Evolutionary conservation across 441 rosid genomes (phyloP).

Genomic region (Geranium incanum): DNA sequence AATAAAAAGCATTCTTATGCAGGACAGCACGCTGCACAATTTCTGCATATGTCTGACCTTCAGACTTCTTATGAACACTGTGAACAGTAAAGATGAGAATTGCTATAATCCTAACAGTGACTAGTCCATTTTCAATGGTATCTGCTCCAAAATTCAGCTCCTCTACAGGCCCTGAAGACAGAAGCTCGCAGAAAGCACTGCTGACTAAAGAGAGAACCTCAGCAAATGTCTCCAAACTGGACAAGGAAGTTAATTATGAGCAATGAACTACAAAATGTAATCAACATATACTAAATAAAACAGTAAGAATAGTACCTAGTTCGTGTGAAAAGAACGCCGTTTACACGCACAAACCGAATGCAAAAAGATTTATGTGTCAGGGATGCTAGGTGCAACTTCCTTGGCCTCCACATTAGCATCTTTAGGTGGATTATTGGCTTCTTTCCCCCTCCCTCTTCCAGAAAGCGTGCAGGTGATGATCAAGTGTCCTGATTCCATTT

Average conservation of each 20-base stretch:
- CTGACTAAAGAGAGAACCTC: constrained; percentile 44
- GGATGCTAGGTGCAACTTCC: constrained; percentile 38
- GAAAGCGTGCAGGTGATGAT: constrained; percentile 28
- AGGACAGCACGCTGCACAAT: constrained; percentile 80
- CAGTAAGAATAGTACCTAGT: constrained; percentile 48
- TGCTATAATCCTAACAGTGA: constrained; percentile 59
- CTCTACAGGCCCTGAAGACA: constrained; percentile 60
- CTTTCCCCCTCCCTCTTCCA: constrained; percentile 62
- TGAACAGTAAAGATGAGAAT: constrained; percentile 66
- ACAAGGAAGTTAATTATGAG: constrained; percentile 18
- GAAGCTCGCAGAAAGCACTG: constrained; percentile 51
- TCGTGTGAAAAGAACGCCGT: constrained; percentile 82
- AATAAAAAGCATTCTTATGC: constrained; percentile 75
- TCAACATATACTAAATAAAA: too few relatives aligned
- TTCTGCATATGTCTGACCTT: constrained; percentile 84
- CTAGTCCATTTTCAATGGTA: constrained; percentile 51
- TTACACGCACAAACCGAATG: constrained; percentile 70
- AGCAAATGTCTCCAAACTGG: constrained; percentile 81
- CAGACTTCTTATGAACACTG: constrained; percentile 62
- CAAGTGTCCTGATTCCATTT: too few relatives aligned
- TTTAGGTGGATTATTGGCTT: constrained; percentile 29
- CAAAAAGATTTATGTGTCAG: constrained; percentile 54
- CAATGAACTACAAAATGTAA: neutral
- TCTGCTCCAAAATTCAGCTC: constrained; percentile 63
- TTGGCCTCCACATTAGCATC: constrained; percentile 32